A percentile compares a stretch with the other conserved stretches of the same genome.
Conservation (phyloP, 768 basidiomycete species). For the Trametes coccinea region DNA sequence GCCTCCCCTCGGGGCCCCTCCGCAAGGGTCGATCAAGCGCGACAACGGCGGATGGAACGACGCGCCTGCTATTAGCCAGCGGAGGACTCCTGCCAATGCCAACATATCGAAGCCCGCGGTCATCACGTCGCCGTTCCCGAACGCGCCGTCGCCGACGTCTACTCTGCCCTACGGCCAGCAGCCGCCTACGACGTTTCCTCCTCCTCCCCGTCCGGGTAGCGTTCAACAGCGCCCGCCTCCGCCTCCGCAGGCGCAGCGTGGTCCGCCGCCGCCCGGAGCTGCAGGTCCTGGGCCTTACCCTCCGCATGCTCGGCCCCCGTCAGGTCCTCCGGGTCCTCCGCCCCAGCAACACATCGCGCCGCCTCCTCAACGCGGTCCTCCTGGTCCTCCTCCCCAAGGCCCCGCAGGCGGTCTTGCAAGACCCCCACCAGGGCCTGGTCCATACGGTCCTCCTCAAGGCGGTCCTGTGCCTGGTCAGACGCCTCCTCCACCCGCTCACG, state of each 20-base stretch:
- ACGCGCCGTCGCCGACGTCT: conserved; percentile 37
- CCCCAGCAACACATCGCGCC: conserved; percentile 34
- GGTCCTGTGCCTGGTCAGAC: conserved; percentile 43
- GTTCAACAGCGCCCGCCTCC: conserved; percentile 49
- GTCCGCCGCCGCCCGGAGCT: conserved; percentile 35
- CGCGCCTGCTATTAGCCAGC: conserved; percentile 55
- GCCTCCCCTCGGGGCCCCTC: conserved; percentile 50
- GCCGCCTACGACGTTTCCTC: conserved; percentile 30
- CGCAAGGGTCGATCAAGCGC: conserved; percentile 50
- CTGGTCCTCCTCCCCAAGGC: conserved; percentile 8
- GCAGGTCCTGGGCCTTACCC: conserved; percentile 32
- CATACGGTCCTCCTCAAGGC: conserved; percentile 50
- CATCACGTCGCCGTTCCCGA: conserved; percentile 89
- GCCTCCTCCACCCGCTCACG: conserved; percentile 32
- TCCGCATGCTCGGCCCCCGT: conserved; percentile 34
- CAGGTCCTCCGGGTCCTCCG: conserved; percentile 32
- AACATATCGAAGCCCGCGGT: conserved; percentile 59
- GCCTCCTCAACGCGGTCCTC: conserved; percentile 42
- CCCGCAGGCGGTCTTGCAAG: conserved; percentile 37
- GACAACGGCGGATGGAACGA: conserved; percentile 93
- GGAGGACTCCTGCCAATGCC: conserved; percentile 53
- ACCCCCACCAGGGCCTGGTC: conserved; percentile 48
- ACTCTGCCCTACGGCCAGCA: conserved; percentile 25
- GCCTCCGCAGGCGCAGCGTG: conserved; percentile 37
- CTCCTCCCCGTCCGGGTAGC: conserved; percentile 69